Evolutionary conservation across 345 rosid genomes (phyloP), one percentile per base, ranked within the genome.

Genomic region (Populus deltoides): DNA sequence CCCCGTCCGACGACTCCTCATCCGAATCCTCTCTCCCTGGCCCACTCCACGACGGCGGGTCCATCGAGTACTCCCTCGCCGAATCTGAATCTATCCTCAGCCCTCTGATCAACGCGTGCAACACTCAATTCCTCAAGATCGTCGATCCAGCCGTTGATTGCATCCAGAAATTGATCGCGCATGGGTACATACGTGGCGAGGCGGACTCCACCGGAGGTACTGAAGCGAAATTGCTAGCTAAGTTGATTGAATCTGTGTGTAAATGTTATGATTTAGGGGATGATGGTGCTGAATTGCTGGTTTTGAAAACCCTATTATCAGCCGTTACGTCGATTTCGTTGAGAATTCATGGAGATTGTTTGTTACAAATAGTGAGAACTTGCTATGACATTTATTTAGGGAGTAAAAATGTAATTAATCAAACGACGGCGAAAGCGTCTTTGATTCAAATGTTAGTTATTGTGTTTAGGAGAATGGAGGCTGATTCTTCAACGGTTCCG

Each of bases 381-480:
- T 96, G 97, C 66, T 96, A 96, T 65, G 99, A 95, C 80, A 90
- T 93, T 66, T 96, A 96, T 84, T 77, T 96, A 49, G 99, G 93
- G 22, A 92, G 99, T 83, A 90, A 91, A 83, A 96, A 96, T 81
- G 90, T 83, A 73, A 95, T 96, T 49, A 96, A 94, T 78, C 97
- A 96, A 83, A 93, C 95, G 2, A 96, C 99, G 0, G 98, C 99
- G 0, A 96, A 94, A 81, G 99, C 99, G 7, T 96, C 99, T 2
- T 82, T 96, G 78, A 91, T 96, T 38, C 99, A 96, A 85, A 96
- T 96, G 97, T 76, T 93, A 79, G 99, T 96, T 74, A 96, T 96
- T 80, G 95, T 96, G 73, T 96, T 96, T 80, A 79, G 99, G 88
- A 88, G 99, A 76, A 96, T 96, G 99, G 99, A 96, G 85, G 98